These are phyloP conservation scores for Amesomyces nigricolor DNA, from an alignment of 2,329 filamentous ascomycete species.

Conservation along the genomic window DNA sequence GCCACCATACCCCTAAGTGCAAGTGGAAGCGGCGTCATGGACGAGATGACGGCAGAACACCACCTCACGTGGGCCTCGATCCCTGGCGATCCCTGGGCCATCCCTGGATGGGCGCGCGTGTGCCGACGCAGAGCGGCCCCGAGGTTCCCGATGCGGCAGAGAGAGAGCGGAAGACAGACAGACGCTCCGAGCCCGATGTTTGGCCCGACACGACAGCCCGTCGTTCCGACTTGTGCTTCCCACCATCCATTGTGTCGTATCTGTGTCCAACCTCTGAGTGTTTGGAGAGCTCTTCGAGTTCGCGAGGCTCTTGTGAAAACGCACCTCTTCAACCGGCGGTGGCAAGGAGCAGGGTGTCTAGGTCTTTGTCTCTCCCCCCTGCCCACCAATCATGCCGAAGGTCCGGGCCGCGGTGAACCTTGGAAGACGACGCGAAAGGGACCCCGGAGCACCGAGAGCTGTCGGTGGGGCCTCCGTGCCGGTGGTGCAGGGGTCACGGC, in stretches of 20 bases:
- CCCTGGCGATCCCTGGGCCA: constrained; percentile 6
- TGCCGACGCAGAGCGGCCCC: constrained; percentile 24
- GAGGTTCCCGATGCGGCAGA: not conserved
- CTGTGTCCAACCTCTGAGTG: no score
- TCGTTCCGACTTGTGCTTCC: not conserved
- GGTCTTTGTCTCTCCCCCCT: not conserved
- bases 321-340: not conserved
- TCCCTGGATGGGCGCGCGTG: not conserved
- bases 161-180: not conserved
- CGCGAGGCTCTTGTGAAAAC: no score
- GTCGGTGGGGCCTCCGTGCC: constrained; percentile 8
- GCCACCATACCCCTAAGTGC: constrained; percentile 27
- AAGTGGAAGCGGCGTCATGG: constrained; percentile 18
- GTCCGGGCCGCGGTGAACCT: not conserved
- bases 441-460: not conserved
- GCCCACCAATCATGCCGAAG: not conserved
- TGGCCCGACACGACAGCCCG: not conserved
- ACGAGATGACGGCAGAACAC: constrained; percentile 19
- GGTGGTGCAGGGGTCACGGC: constrained; percentile 5
- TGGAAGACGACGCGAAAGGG: not conserved
- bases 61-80: constrained; percentile 23
- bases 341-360: not conserved
- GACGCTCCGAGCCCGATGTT: constrained; percentile 1
- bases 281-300: no score
- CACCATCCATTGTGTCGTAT: no score